Conservation (phyloP, 495 filamentous ascomycete genomes). For the Hypoxylon fragiforme region DNA sequence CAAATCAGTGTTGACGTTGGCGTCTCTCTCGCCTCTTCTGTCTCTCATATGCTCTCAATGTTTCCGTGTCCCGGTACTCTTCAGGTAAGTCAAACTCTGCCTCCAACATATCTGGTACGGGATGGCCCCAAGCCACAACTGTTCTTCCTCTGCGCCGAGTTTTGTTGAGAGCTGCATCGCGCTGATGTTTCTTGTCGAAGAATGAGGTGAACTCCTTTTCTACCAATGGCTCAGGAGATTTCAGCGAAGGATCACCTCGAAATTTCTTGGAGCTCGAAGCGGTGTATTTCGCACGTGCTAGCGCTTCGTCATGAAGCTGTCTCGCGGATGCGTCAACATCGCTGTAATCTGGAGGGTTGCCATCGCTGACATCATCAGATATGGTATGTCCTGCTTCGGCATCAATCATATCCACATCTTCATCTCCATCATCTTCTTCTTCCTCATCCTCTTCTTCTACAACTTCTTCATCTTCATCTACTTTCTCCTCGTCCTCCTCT, state of each 20-base stretch:
- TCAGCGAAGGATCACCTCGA: constrained; percentile 45
- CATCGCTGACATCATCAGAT: constrained; percentile 43
- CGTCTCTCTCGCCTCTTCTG: constrained; percentile 53
- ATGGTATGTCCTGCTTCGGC: constrained; percentile 36
- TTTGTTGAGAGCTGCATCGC: constrained; percentile 71
- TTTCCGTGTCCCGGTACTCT: constrained; percentile 69
- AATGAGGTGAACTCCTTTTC: constrained; percentile 79
- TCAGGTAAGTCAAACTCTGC: constrained; percentile 74
- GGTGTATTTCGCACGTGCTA: constrained; percentile 40
- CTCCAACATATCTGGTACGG: constrained; percentile 71
- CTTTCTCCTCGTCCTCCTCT: constrained; percentile 40
- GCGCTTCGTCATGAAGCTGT: constrained; percentile 75
- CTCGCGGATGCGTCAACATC: constrained; percentile 75
- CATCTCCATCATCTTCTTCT: constrained; percentile 25
- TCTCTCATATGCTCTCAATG: constrained; percentile 65
- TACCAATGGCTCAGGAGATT: constrained; percentile 16
- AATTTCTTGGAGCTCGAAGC: constrained; percentile 28
- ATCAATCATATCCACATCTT: constrained; percentile 32
- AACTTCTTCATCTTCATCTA: constrained; percentile 36
- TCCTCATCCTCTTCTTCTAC: constrained; percentile 35
- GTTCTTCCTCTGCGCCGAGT: constrained; percentile 60
- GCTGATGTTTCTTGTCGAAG: constrained; percentile 74
- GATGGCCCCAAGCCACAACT: constrained; percentile 73
- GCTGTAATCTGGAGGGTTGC: constrained; percentile 61
- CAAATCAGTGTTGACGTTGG: constrained; percentile 35